Evolutionary conservation across 768 basidiomycete species (phyloP), one percentile per base, ranked within the genome.

Genomic region (Boletellus ananas): DNA sequence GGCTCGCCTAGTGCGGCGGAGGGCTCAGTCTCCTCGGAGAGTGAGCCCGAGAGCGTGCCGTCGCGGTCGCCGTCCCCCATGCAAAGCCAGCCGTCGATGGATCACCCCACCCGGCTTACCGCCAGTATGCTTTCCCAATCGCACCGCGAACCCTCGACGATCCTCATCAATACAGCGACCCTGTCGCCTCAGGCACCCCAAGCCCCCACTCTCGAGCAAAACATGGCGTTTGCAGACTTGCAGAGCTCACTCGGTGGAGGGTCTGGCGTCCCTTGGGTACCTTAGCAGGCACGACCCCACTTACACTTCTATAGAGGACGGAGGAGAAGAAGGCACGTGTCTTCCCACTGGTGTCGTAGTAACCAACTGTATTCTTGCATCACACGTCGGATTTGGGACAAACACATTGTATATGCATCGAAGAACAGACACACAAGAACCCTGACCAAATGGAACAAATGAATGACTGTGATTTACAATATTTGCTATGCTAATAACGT

Each of bases 171-270:
- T 21, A 61, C 73, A 8, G 60, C 73, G 2, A 68, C 70, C 3
- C 62, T 69, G 16, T 44, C 72, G 4, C 75, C 75, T 10, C 74
- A 74, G 46, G 67, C 69, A 45, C 67, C 73, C 27, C 80, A 76
- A 50, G 78, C 79, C 25, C 83, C 88, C 4, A 89, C 88, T 11
- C 72, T 90, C 39, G 88, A 89, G 64, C 88, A 91, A 68, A 88
- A 85, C 58, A 86, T 90, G 84, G 88, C 87, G 6, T 91, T 88
- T 55, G 87, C 84, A 40, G 83, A 78, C 16, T 72, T 84, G 35
- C 79, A 80, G 54, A 78, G 77, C 42, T 79, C 80, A 16, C 62
- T 66, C 44, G 58, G 49, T 29, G 55, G 44, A 52, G 52, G n/a
- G 35, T 52, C 72, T 72, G 43, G 65, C 57, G 42, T 60, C 58